phyloP scores from a whole-genome alignment of 371 early-diverging fungal species.

The Mortierella sp. region DNA sequence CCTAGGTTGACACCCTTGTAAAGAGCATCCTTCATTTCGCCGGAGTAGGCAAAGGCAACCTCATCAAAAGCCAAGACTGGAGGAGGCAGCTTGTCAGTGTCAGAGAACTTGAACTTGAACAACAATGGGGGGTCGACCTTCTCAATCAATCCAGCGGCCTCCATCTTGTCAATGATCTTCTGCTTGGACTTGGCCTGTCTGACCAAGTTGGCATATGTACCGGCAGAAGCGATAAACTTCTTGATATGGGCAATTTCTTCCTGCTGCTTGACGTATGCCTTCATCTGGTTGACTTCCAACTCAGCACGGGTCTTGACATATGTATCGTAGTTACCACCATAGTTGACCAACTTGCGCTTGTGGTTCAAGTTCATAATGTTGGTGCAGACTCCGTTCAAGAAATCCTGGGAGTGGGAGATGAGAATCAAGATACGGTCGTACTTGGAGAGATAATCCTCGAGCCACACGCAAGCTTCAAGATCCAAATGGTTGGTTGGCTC shows the following conservation, averaged over 20 bases:
- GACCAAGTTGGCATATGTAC: conserved; percentile 99
- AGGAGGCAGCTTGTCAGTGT: conserved; percentile 94
- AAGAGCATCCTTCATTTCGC: conserved; percentile 82
- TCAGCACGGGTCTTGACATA: conserved; percentile 95
- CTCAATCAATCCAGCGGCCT: conserved; percentile 96
- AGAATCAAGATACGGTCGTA: conserved; percentile 96
- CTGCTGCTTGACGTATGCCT: conserved; percentile 98
- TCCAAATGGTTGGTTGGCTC: conserved; percentile 99
- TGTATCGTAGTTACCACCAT: conserved; percentile 98
- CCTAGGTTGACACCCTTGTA: conserved; percentile 93
- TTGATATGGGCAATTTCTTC: conserved; percentile 98
- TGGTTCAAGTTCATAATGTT: conserved; percentile 93
- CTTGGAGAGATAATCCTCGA: conserved; percentile 95
- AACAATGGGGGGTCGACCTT: conserved; percentile 80
- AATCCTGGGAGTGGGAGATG: conserved; percentile 99
- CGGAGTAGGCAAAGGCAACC: conserved; percentile 93
- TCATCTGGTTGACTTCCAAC: conserved; percentile 96
- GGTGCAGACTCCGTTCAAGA: conserved; percentile 97
- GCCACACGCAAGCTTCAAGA: conserved; percentile 97
- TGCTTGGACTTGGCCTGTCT: conserved; percentile 98
- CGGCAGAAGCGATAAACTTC: conserved; percentile 98
- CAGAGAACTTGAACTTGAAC: conserved; percentile 92
- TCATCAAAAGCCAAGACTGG: conserved; percentile 96
- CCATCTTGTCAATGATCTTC: conserved; percentile 99
- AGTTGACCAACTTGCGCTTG: conserved; percentile 93